These are phyloP conservation scores for Plantago elongata DNA, from an alignment of 257 asterid species.

Conservation along the genomic window DNA sequence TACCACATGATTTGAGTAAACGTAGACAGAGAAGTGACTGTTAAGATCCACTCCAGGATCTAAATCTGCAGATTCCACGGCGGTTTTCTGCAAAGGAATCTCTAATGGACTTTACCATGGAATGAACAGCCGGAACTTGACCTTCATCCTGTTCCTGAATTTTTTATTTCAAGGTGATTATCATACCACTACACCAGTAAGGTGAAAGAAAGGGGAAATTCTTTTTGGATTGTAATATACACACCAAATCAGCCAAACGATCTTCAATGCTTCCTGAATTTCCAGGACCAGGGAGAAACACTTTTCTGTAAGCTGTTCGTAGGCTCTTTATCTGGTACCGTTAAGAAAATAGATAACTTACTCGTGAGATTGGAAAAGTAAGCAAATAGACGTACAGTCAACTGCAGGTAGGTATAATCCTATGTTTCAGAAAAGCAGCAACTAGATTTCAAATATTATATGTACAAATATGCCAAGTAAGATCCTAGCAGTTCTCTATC, in stretches of 20 bases:
- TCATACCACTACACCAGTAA: no score
- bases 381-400: conserved; percentile 9
- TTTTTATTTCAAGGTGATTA: no score
- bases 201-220: background rate
- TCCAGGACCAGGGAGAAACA: conserved; percentile 56
- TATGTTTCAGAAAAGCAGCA: conserved; percentile 7
- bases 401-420: conserved; percentile 1
- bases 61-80: conserved; percentile 82
- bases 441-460: background rate
- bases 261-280: conserved; percentile 50
- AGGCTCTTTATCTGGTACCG: conserved; percentile 62
- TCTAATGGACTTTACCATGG: conserved; percentile 60
- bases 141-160: conserved; percentile 66
- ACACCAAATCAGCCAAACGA: conserved; percentile 71
- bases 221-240: conserved; percentile 4
- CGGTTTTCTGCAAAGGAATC: conserved; percentile 69
- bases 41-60: conserved; percentile 53
- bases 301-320: conserved; percentile 74
- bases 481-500: no score
- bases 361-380: conserved; percentile 1
- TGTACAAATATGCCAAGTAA: no score
- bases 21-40: background rate
- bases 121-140: conserved; percentile 46
- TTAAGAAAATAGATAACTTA: conserved; percentile 15
- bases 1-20: no score